Base-by-base conservation (phyloP, 306 rosid species). In the Vicia villosa region DNA sequence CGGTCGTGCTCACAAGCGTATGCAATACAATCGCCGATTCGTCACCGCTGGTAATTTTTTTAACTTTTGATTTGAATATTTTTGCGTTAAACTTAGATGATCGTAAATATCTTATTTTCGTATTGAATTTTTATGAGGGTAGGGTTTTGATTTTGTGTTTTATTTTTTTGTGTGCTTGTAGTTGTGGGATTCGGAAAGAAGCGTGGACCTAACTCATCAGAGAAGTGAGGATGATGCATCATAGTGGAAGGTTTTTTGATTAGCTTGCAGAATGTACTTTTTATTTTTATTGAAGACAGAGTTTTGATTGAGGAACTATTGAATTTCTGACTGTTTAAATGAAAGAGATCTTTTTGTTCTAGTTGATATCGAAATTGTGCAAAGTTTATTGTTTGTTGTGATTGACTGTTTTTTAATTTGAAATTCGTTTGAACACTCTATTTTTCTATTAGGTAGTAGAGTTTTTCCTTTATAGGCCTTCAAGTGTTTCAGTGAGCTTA, bases 11-110 rank as follows among this genome's bases (percentile, higher is more conserved):
- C 72, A 79, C 72, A 79, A 79, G 79, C 61, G 83, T 8, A 79
- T 79, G 83, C 83, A 79, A 68, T 79, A 79, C 75, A 79, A 79
- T 19, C 83, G 79, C 68, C 83, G 83, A 42, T 79, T 79, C 49
- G 83, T 79, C 75, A 79, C 83, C 57, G 83, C 83, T 54, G 82
- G 82, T 78, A 72, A 78, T 1, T 34, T 4, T 22, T 1, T n/a
- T n/a, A n/a, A 7, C 5, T 15, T 47, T 47, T 2, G 9, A 0
- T 7, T 15, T 47, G 8, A 47, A n/a, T n/a, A 8, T 47, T 47
- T 22, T 32, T 32, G 37, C 8, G 0, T 0, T 32, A 32, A 42
- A 3, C 7, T 47, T 15, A 12, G 14, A 14, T 12, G 10, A 4
- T 46, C 17, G 21, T 15, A 10, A 46, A 17, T 8, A 46, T 15